Conservation (phyloP, 75 land plant genomes). For the Adiantum capillusveneris region DNA sequence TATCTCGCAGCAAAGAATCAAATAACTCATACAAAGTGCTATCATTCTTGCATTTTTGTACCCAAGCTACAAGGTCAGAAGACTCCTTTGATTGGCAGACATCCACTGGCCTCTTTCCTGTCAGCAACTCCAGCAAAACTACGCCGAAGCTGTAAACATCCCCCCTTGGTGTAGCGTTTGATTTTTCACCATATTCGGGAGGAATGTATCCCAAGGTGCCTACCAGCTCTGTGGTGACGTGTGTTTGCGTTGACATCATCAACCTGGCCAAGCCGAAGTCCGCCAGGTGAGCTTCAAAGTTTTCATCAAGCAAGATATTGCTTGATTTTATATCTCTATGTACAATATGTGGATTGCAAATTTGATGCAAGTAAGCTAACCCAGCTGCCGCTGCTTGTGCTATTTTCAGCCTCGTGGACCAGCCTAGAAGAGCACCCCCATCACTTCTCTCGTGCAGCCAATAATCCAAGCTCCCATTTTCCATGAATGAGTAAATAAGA, state of each 20-base stretch:
- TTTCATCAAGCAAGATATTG: constrained; percentile 76
- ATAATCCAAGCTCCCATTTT: constrained; percentile 55
- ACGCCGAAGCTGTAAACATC: constrained; percentile 93
- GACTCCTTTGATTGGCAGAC: constrained; percentile 24
- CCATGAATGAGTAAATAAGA: constrained; percentile 53
- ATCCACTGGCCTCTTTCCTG: constrained; percentile 78
- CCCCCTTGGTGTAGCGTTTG: constrained; percentile 67
- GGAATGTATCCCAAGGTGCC: constrained; percentile 95
- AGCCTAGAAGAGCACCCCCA: constrained; percentile 50
- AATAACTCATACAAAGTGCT: constrained; percentile 30
- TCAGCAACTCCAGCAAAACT: constrained; percentile 78
- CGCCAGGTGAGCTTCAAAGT: constrained; percentile 78
- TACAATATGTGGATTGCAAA: constrained; percentile 77
- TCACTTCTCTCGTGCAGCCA: constrained; percentile 57
- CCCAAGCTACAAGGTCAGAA: constrained; percentile 51
- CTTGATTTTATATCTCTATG: constrained; percentile 87
- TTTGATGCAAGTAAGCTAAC: constrained; percentile 90
- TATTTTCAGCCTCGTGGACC: constrained; percentile 67
- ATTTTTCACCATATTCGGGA: constrained; percentile 85
- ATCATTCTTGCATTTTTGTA: constrained; percentile 27
- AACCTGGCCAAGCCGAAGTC: constrained; percentile 84
- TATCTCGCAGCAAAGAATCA: constrained; percentile 25
- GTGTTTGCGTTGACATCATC: constrained; percentile 48
- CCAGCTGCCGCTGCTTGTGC: constrained; percentile 89
- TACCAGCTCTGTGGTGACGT: constrained; percentile 72